Evolutionary conservation across 2,329 filamentous ascomycete species (phyloP), one percentile per base, ranked within the genome.

Genomic region (Achaetomium macrosporum): DNA sequence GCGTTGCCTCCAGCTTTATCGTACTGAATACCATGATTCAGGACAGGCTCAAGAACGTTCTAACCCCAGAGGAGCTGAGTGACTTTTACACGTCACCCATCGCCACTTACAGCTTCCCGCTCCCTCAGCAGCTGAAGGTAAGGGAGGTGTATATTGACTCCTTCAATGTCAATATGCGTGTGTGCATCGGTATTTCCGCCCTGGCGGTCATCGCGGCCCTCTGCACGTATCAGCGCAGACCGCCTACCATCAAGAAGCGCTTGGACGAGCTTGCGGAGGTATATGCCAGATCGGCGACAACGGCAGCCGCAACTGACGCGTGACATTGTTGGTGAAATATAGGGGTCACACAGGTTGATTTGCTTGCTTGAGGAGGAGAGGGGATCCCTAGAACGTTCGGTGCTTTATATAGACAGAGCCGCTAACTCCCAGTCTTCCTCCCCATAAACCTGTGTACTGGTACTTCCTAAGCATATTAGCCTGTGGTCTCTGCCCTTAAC

Each of bases 1-100:
- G 63, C 36, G 59, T 65, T 4, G 61, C 63, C 19, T 51, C 59
- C 19, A 54, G 54, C 50, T 54, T 60, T 47, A 54, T 60, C n/a
- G 54, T 60, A 13, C 53, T 60, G 47, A 59, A 59, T 40, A 54
- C 51, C n/a, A 56, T 50, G 39, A 62, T 62, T 16, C 50, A 59
- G 33, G 36, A 44, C 30, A 47, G 45, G 3, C 46, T 62, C 10
- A 47, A 55, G 30, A 51, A 40, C 44, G 43, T 40, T 19, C 51
- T 62, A 35, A 55, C 57, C 12, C 29, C 51, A 6, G 48, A 51
- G 20, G 46, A 62, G 49, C 47, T 62, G 16, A 47, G 44, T 8
- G 50, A 31, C 44, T 59, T 62, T 31, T 61, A 59, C 51, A 47
- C 52, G 17, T 58, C 57, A 10, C 60, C 60, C 33, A 43, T 57